Conservation (phyloP, 148 eudicot species). For the Fallopia convolvulus region DNA sequence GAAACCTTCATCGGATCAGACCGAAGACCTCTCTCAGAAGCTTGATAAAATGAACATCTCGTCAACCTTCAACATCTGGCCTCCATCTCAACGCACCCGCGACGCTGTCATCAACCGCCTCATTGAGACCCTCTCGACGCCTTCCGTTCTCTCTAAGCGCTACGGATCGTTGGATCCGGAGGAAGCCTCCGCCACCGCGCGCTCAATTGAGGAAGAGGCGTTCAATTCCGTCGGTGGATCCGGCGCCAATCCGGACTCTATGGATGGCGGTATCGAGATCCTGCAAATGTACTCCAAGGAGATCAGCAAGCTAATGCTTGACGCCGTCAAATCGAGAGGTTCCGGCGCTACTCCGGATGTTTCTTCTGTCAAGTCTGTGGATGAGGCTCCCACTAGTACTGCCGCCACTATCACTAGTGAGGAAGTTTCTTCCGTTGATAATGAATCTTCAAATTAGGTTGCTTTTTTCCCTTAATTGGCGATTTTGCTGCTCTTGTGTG, state of each 20-base stretch:
- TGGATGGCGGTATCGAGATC: conserved; percentile 67
- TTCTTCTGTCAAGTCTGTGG: neutral
- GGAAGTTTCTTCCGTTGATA: conserved; percentile 23
- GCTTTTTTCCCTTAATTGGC: neutral
- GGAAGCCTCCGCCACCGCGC: conserved; percentile 56
- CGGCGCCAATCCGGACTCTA: conserved; percentile 24
- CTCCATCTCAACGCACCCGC: conserved; percentile 78
- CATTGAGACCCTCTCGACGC: conserved; percentile 60
- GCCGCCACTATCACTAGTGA: conserved; percentile 16
- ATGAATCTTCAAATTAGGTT: conserved; percentile 25
- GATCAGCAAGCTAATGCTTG: conserved; percentile 70
- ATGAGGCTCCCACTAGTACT: neutral
- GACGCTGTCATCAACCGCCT: conserved; percentile 71
- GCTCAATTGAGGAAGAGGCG: conserved; percentile 62
- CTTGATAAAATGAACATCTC: conserved; percentile 32
- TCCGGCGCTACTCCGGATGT: conserved; percentile 11
- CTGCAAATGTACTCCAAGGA: conserved; percentile 76
- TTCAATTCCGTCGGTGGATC: conserved; percentile 28
- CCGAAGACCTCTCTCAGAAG: conserved; percentile 21
- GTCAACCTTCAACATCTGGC: conserved; percentile 77
- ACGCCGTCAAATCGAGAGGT: conserved; percentile 55
- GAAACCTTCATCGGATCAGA: neutral
- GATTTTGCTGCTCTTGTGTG: neutral
- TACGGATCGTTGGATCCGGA: conserved; percentile 54
- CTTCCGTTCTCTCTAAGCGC: conserved; percentile 77